Evolutionary conservation across 1,139 yeast species (phyloP).

Genomic region (Nakaseomyces glabratus): DNA sequence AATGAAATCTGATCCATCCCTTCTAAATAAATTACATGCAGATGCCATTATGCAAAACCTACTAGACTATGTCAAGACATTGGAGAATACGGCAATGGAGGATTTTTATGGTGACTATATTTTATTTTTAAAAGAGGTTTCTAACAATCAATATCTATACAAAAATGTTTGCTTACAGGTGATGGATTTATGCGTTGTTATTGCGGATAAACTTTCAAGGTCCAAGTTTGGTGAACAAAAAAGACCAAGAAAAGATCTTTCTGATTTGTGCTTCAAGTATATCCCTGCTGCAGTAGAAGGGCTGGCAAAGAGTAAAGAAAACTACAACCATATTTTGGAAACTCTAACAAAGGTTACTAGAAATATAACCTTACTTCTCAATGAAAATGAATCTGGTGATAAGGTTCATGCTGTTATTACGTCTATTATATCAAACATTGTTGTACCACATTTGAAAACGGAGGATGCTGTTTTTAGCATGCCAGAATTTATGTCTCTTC

Average conservation of each 20-base stretch:
- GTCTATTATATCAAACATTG: conserved; percentile 38
- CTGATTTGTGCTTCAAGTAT: conserved; percentile 53
- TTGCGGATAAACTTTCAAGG: conserved; percentile 49
- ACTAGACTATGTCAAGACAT: conserved; percentile 48
- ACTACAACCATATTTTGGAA: conserved; percentile 12
- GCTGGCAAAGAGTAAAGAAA: conserved; percentile 11
- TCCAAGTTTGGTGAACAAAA: conserved; percentile 55
- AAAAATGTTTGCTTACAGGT: conserved; percentile 44
- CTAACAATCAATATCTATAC: conserved; percentile 42
- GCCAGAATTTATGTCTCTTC: conserved; percentile 29
- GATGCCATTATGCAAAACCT: conserved; percentile 19
- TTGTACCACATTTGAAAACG: conserved; percentile 39
- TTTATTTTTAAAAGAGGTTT: conserved; percentile 50
- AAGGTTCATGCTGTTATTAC: conserved; percentile 38
- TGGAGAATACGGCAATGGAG: conserved; percentile 67
- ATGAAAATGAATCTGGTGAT: conserved; percentile 40
- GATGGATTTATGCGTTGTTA: conserved; percentile 41
- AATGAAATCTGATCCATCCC: conserved; percentile 26
- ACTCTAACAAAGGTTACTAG: conserved; percentile 33
- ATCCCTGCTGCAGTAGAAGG: conserved; percentile 36
- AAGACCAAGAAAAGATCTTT: conserved; percentile 53
- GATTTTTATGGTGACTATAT: conserved; percentile 60
- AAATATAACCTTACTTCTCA: conserved; percentile 37
- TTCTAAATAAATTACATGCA: conserved; percentile 18
- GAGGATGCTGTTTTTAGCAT: conserved; percentile 26